Base-by-base conservation (phyloP, 2,329 filamentous ascomycete genomes). In the Microdochium nivale region DNA sequence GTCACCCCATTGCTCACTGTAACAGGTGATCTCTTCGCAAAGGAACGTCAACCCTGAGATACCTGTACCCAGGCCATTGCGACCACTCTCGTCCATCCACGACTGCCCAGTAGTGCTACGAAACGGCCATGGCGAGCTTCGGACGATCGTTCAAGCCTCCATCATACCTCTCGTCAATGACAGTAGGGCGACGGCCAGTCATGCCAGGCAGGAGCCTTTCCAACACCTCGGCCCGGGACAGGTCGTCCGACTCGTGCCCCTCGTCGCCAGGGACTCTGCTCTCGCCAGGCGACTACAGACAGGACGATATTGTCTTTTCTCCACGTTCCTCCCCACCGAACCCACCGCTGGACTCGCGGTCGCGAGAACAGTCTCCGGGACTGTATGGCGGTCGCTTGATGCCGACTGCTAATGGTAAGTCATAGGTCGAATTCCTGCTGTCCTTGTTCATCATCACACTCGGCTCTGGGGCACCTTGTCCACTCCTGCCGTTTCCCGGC, bases 121-220 rank as follows among this genome's bases (percentile, higher is more conserved):
- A 30, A 23, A 5, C 40, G 19, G 48, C 44, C 50, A 79, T 80
- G 76, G 70, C 75, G 53, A 72, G 66, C 61, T 65, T 78, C 53
- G 68, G 72, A 47, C 72, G 75, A 57, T 76, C 76, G 13, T 71
- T 79, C 62, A 74, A 77, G 57, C 68, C 74, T 8, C 65, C 73
- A 40, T 67, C 67, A 24, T 74, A 73, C 56, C 64, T 75, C 32
- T 66, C 73, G 51, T 58, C 67, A 24, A 60, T 60, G 55, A 69
- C 71, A 19, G 40, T 71, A 19, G 40, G 62, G 19, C 66, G 72
- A 54, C 70, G 75, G 43, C 76, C 74, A 33, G 64, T 65, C 40
- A 72, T 72, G 60, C 63, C 71, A 23, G 65, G 67, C 49, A 71
- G 71, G 51, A 70, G 67, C 46, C 62, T 74, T 54, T 78, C 76